Conservation (phyloP, 768 basidiomycete genomes). For the Psilocybe subaeruginosa region DNA sequence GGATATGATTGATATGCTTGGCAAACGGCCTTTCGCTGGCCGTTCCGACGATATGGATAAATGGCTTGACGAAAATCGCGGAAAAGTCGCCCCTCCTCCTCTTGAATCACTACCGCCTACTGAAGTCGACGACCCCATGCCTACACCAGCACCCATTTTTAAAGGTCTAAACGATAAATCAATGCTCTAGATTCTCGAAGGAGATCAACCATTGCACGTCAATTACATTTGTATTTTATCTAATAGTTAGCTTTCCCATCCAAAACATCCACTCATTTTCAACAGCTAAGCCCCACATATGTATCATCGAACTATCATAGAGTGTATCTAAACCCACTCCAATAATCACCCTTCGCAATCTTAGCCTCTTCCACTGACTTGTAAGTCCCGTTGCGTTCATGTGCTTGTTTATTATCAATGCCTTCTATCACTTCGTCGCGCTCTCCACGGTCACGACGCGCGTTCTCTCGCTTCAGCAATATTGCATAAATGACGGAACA, state of each 20-base stretch:
- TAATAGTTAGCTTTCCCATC: constrained; percentile 21
- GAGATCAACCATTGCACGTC: constrained; percentile 8
- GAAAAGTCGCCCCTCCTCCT: constrained; percentile 67
- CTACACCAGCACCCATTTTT: constrained; percentile 47
- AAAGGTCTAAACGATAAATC: constrained; percentile 30
- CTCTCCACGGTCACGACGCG: constrained; percentile 63
- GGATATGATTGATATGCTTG: constrained; percentile 85
- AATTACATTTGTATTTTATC: constrained; percentile 31
- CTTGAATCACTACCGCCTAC: constrained; percentile 48
- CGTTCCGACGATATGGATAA: constrained; percentile 94
- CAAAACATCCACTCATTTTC: constrained; percentile 25
- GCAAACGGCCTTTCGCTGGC: constrained; percentile 80
- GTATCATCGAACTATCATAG: constrained; percentile 31
- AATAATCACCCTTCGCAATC: constrained; percentile 65
- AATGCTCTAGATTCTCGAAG: constrained; percentile 18
- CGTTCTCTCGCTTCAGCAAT: constrained; percentile 61
- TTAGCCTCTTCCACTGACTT: constrained; percentile 59
- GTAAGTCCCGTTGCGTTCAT: constrained; percentile 57
- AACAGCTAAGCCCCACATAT: background rate
- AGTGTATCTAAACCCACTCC: constrained; percentile 79
- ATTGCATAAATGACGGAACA: constrained; percentile 51
- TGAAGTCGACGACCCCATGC: constrained; percentile 43
- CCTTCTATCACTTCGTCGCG: constrained; percentile 68
- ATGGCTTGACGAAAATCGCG: constrained; percentile 86
- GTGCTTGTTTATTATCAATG: constrained; percentile 42